Evolutionary conservation across 179 eudicot genomes (phyloP), one percentile per base, ranked within the genome.

Genomic region (Nepenthes alata): DNA sequence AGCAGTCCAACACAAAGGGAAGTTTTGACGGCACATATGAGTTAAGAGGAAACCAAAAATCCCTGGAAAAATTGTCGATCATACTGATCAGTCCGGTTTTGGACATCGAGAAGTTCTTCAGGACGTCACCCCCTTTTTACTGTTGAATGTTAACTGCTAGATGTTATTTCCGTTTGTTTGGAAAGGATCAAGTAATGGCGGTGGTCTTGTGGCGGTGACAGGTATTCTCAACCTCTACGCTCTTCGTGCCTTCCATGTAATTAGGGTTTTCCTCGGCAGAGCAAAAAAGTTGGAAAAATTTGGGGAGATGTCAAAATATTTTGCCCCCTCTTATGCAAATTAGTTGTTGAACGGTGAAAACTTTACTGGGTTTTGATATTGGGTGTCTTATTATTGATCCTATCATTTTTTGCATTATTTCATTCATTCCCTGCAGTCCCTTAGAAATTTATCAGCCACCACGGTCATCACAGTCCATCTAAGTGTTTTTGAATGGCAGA

Each of bases 21-120:
- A 83, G 91, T 73, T 83, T 83, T 67, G 98, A 91, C 58, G 80
- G 81, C 69, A 72, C 83, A 11, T 79, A 84, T 13, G 90, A 82
- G 70, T 84, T 84, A 68, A 68, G n/a, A 39, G 38, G 53, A 58
- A 47, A 35, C 53, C 34, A 11, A 35, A 13, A 25, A 11, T 50
- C 54, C 49, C 38, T 0, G 45, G 8, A 14, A 13, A 4, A 15
- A 15, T 15, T 7, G 2, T 52, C 34, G 34, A 4, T 3, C 53
- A 3, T 49, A 14, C 13, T 10, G n/a, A 25, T 12, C 4, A 10
- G 53, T 9, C 53, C 0, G n/a, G 53, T 0, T 13, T 52, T 15
- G 35, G 55, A 52, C 25, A 52, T 11, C 2, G n/a, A 11, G 15
- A 10, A 11, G n/a, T 50, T 50, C 12, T 50, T 50, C 15, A 10